Evolutionary conservation across 2,329 filamentous ascomycete genomes (phyloP), one percentile per base, ranked within the genome.

Genomic region (Metarhizium sp.): DNA sequence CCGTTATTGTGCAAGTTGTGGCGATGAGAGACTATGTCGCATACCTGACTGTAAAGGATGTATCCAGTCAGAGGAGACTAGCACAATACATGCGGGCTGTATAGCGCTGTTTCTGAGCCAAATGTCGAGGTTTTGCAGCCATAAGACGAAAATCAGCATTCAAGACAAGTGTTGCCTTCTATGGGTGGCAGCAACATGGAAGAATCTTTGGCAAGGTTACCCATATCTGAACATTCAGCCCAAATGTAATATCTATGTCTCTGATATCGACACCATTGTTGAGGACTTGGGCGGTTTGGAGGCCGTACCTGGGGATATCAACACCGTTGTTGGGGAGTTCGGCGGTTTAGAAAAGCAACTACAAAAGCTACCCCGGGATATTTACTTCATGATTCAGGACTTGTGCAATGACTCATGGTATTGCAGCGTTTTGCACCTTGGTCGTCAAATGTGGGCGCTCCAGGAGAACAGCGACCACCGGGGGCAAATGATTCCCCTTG

Each of bases 101-200:
- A 13, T 51, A n/a, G 34, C n/a, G 5, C 47, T 55, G 2, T 55
- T 55, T 47, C 47, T 50, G 5, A n/a, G 47, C 18, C 18, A 49
- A 29, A 30, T 49, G 47, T 46, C 20, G 20, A 46, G 11, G 16
- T n/a, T 46, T 25, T 10, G n/a, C 11, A 46, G 11, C 20, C 11
- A 46, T 46, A n/a, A n/a, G 18, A 49, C 25, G 18, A 30, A 49
- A 30, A 49, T 36, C 30, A 16, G 25, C 32, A 6, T 36, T 5
- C 40, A 45, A 6, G 53, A 45, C 6, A 36, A 32, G 34, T 16
- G 8, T n/a, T 16, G 52, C 29, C 45, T 40, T 36, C 38, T 55
- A 7, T 55, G 53, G 53, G 32, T 55, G 29, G 47, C 53, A 46
- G 53, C 53, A 14, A 55, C 47, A 32, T 55, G 53, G 53, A 55